phyloP scores from a whole-genome alignment of 2,329 filamentous ascomycete species.

The Diaporthe sp. region DNA sequence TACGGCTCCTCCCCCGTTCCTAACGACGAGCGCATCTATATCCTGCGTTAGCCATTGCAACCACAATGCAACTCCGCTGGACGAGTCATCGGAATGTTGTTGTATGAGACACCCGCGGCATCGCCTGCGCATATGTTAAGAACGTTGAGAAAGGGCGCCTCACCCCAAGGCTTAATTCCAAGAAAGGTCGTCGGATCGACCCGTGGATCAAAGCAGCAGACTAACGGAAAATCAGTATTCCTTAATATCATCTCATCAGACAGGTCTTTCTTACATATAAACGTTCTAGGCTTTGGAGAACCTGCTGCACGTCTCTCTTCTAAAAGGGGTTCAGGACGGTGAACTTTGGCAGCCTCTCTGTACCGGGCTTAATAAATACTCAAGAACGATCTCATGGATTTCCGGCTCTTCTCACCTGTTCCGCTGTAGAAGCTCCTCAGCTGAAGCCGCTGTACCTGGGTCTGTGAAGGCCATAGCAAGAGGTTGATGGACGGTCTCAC shows the following conservation, averaged over 20 bases:
- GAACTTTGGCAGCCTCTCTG: conserved; percentile 1
- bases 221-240: background rate
- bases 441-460: background rate
- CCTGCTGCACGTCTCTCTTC: background rate
- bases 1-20: conserved; percentile 18
- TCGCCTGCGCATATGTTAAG: background rate
- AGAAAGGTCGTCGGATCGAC: conserved; percentile 13
- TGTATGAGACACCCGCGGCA: background rate
- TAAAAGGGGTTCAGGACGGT: background rate
- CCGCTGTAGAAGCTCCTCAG: background rate
- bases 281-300: conserved; percentile 21
- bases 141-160: background rate
- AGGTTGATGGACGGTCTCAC: no score
- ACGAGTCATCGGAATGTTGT: background rate
- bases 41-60: background rate
- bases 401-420: background rate
- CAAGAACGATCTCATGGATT: background rate
- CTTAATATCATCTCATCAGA: background rate
- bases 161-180: conserved; percentile 13
- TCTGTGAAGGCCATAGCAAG: background rate
- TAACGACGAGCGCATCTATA: conserved; percentile 10
- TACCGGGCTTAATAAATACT: background rate
- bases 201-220: conserved; percentile 29
- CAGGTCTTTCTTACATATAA: background rate
- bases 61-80: no score